Conservation (phyloP, 768 basidiomycete genomes). For the Lenzites betulinus region DNA sequence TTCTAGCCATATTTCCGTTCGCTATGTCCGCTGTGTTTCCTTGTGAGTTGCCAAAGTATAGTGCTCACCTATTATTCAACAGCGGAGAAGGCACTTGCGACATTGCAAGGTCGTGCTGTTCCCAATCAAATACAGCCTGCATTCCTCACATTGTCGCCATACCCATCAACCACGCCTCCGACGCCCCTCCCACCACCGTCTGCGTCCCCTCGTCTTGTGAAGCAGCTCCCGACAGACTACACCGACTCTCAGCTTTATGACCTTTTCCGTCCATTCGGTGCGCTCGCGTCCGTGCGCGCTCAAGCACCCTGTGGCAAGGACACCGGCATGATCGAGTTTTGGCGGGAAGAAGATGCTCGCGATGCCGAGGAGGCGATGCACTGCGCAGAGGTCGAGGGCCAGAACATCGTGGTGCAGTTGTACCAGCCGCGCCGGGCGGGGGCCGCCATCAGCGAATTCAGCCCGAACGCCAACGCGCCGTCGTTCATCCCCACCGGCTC, state of each 20-base stretch:
- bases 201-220: slow-evolving; percentile 79
- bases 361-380: slow-evolving; percentile 81
- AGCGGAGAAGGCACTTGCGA: slow-evolving; percentile 91
- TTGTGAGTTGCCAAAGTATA: not conserved
- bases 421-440: slow-evolving; percentile 68
- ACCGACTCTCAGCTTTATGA: slow-evolving; percentile 80
- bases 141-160: slow-evolving; percentile 74
- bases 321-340: slow-evolving; percentile 81
- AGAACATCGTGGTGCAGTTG: slow-evolving; percentile 81
- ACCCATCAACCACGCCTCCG: slow-evolving; percentile 77
- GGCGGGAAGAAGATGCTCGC: slow-evolving; percentile 83
- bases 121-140: slow-evolving; percentile 61
- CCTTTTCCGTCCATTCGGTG: slow-evolving; percentile 81
- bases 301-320: slow-evolving; percentile 78
- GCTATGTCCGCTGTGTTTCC: not conserved
- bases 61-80: slow-evolving; percentile 16
- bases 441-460: slow-evolving; percentile 62
- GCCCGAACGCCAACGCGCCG: slow-evolving; percentile 69
- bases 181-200: slow-evolving; percentile 74
- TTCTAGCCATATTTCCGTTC: too few relatives aligned
- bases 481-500: slow-evolving; percentile 74
- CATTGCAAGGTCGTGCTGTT: slow-evolving; percentile 74
- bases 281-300: slow-evolving; percentile 74
- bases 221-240: slow-evolving; percentile 73
- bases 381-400: slow-evolving; percentile 79